Evolutionary conservation across 306 rosid genomes (phyloP), one percentile per base, ranked within the genome.

Genomic region (Begonia peltatifolia): DNA sequence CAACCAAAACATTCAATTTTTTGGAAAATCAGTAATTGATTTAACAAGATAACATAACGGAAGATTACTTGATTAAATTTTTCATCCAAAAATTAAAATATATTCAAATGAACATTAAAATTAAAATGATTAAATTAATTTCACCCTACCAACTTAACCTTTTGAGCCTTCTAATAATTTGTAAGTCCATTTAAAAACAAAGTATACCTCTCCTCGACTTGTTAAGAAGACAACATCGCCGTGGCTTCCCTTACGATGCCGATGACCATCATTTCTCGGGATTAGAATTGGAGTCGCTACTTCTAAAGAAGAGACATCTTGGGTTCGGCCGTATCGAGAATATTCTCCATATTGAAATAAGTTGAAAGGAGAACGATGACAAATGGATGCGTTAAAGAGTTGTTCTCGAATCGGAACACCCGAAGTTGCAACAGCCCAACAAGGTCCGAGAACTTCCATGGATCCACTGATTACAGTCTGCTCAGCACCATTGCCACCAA

Each of bases 351-450:
- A 88, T 63, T 80, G 99, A 68, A 92, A 79, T 46, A 86, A 68
- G 87, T 83, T 86, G 59, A 87, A 83, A 58, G 79, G 84, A 65
- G 74, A 57, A 64, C 77, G 83, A 57, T 86, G 96, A 74, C 99
- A 92, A 69, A 92, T 86, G 51, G 99, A 86, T 59, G 86, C 99
- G 57, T 92, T 92, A 57, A 92, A 92, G 42, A 92, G 84, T 71
- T 92, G 96, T 61, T 92, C 99, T 58, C 88, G 79, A 47, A 87
- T 68, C 10, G 94, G 99, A 50, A 92, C 94, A 52, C 99, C 99
- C 52, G 99, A 92, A 30, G 99, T 83, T 56, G 99, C 99, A 63
- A 92, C 81, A 53, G 99, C 99, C 96, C 94, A 92, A 74, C 99
- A 92, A 22, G 99, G 99, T 43, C 90, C 86, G 8, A 92, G 75